A percentile compares a stretch with the other conserved stretches of the same genome.
These are phyloP conservation scores for Rutidosis leptorrhynchoides DNA, from an alignment of 129 eudicot species.

Conservation along the genomic window DNA sequence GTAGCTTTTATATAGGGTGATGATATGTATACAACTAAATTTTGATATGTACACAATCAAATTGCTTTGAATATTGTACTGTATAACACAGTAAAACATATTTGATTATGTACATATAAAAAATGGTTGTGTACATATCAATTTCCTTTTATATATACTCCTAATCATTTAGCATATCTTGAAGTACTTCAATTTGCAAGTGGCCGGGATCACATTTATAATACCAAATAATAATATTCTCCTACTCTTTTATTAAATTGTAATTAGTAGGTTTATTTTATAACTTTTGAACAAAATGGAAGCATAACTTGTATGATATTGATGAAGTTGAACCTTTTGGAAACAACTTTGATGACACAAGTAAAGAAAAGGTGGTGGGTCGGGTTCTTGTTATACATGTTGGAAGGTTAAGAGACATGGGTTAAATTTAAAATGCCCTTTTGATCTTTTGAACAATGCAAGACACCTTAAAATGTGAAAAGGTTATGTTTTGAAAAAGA, in stretches of 20 bases:
- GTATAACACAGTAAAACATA: too few species aligned
- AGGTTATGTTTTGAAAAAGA: slow-evolving; percentile 37
- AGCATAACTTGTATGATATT: slow-evolving; percentile 12
- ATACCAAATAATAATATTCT: background rate
- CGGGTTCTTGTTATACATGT: slow-evolving; percentile 30
- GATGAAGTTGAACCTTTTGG: slow-evolving; percentile 14
- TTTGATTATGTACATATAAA: too few species aligned
- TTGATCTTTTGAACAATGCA: slow-evolving; percentile 20
- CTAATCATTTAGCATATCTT: too few species aligned
- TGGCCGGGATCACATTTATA: background rate
- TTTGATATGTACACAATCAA: too few species aligned
- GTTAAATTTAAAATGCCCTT: slow-evolving; percentile 31
- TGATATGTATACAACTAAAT: too few species aligned
- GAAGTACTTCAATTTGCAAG: background rate
- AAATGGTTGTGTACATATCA: too few species aligned
- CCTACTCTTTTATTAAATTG: too few species aligned
- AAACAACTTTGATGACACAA: slow-evolving; percentile 36
- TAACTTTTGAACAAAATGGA: slow-evolving; percentile 5
- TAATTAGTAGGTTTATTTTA: background rate
- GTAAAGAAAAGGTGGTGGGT: slow-evolving; percentile 23
- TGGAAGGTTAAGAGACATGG: slow-evolving; percentile 42
- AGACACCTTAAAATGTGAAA: slow-evolving; percentile 39
- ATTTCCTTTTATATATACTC: too few species aligned
- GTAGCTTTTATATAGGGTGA: too few species aligned
- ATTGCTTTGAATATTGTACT: too few species aligned